A percentile compares a stretch with the other conserved stretches of the same genome.
These are phyloP conservation scores for Fragilariopsis cylindrus DNA, from an alignment of 108 stramenopile species.

Conservation along the genomic window DNA sequence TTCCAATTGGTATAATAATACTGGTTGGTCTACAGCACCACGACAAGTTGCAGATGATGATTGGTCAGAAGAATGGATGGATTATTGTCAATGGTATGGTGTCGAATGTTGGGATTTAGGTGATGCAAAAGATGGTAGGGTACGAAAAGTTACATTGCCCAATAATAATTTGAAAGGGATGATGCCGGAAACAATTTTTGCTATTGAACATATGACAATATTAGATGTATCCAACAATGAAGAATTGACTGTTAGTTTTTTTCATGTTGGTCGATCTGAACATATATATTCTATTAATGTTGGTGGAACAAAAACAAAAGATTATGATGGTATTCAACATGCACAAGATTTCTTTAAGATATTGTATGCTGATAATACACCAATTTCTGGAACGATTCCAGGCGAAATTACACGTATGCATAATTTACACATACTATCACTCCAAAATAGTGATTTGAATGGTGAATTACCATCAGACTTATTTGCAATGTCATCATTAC, in stretches of 20 bases:
- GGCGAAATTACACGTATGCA: slow-evolving; percentile 19
- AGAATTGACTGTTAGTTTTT: slow-evolving; percentile 11
- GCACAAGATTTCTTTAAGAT: slow-evolving; percentile 39
- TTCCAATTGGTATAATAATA: slow-evolving; percentile 19
- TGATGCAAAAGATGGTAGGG: slow-evolving; percentile 16
- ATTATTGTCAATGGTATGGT: slow-evolving; percentile 35
- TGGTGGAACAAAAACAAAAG: slow-evolving; percentile 22
- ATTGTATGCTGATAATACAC: slow-evolving; percentile 24
- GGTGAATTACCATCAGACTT: slow-evolving; percentile 44
- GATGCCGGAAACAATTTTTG: slow-evolving; percentile 22
- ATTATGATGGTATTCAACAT: slow-evolving; percentile 36
- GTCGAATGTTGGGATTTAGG: slow-evolving; percentile 44
- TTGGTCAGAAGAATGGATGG: slow-evolving; percentile 12
- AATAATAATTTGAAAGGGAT: slow-evolving; percentile 33
- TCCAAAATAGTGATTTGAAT: slow-evolving; percentile 30
- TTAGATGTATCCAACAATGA: slow-evolving; percentile 21
- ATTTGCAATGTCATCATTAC: slow-evolving; percentile 30
- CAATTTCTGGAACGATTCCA: slow-evolving; percentile 24
- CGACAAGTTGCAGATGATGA: slow-evolving; percentile 8
- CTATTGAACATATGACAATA: slow-evolving; percentile 18
- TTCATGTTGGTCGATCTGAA: slow-evolving; percentile 1
- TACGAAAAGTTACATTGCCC: slow-evolving; percentile 29
- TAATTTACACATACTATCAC: slow-evolving; percentile 12
- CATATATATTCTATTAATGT: slow-evolving; percentile 27
- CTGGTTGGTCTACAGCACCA: slow-evolving; percentile 16